Evolutionary conservation across 768 basidiomycete genomes (phyloP).

Genomic region (Naganishia antarctica): DNA sequence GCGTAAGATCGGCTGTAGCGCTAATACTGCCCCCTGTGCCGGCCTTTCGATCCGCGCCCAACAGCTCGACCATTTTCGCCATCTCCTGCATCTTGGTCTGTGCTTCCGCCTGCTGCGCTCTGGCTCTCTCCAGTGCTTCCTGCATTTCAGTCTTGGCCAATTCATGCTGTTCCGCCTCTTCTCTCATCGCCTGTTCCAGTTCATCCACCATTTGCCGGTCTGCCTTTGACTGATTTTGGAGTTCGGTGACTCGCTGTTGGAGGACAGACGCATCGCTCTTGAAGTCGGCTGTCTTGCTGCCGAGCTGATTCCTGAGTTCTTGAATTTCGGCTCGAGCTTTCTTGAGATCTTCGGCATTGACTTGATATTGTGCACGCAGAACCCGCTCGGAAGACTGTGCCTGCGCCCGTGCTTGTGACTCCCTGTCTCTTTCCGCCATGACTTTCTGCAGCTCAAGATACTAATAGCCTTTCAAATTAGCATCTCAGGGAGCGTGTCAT

Average conservation of each 20-base stretch:
- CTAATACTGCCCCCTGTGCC: conserved; percentile 16
- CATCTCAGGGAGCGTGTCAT: background rate
- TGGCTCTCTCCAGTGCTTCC: conserved; percentile 70
- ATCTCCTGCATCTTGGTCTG: conserved; percentile 70
- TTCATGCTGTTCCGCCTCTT: conserved; percentile 21
- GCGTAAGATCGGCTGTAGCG: conserved; percentile 14
- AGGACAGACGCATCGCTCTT: conserved; percentile 15
- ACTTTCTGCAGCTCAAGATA: conserved; percentile 23
- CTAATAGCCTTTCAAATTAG: background rate
- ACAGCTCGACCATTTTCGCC: conserved; percentile 53
- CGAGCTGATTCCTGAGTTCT: conserved; percentile 19
- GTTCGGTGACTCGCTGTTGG: conserved; percentile 18
- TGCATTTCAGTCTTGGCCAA: conserved; percentile 60
- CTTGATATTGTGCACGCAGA: conserved; percentile 15
- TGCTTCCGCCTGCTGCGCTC: conserved; percentile 60
- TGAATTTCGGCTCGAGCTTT: conserved; percentile 13
- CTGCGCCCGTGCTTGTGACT: conserved; percentile 15
- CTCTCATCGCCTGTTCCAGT: conserved; percentile 22
- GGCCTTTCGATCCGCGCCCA: conserved; percentile 36
- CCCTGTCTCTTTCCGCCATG: conserved; percentile 23
- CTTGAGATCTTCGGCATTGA: conserved; percentile 17
- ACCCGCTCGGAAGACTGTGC: conserved; percentile 13
- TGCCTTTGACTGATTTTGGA: conserved; percentile 18
- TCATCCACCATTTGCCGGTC: conserved; percentile 21
- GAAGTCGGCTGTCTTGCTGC: conserved; percentile 20